phyloP scores from a whole-genome alignment of 345 rosid genomes.

The Eutrema heterophyllum region DNA sequence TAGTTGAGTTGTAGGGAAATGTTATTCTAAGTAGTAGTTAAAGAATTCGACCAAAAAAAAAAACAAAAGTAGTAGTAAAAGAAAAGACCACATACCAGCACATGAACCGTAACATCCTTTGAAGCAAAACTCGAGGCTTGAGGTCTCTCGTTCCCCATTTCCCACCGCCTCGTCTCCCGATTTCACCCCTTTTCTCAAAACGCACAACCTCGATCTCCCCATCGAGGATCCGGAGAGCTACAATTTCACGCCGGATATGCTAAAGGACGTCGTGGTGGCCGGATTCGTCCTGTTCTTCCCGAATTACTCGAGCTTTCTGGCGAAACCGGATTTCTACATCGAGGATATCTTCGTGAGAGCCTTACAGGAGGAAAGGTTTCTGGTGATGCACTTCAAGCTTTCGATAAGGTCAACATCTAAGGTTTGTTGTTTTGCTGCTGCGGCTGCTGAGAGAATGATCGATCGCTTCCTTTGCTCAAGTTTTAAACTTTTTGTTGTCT shows the following conservation, averaged over 20 bases:
- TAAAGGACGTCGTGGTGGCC: conserved; percentile 42
- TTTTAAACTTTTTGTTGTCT: not conserved
- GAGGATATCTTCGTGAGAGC: conserved; percentile 84
- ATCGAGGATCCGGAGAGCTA: conserved; percentile 52
- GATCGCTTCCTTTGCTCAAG: not conserved
- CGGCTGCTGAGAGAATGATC: not conserved
- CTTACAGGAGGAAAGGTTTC: conserved; percentile 78
- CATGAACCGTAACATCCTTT: conserved; percentile 69
- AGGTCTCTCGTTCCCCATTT: conserved; percentile 52
- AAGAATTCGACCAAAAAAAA: too few relatives aligned
- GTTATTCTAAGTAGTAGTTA: not conserved
- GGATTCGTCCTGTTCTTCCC: conserved; percentile 87
- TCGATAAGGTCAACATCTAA: conserved; percentile 34
- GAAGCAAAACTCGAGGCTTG: conserved; percentile 67
- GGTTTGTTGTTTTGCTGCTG: not conserved
- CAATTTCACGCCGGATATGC: conserved; percentile 35
- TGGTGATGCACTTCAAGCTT: conserved; percentile 76
- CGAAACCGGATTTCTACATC: conserved; percentile 73
- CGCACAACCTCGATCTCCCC: conserved; percentile 45
- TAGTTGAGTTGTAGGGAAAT: not conserved
- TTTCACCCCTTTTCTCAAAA: conserved; percentile 39
- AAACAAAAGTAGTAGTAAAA: not conserved
- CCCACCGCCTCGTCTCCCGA: conserved; percentile 17
- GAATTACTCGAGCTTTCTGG: conserved; percentile 60
- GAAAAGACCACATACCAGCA: conserved; percentile 46